phyloP scores from a whole-genome alignment of 306 rosid genomes.

The Dalbergia cultrata region DNA sequence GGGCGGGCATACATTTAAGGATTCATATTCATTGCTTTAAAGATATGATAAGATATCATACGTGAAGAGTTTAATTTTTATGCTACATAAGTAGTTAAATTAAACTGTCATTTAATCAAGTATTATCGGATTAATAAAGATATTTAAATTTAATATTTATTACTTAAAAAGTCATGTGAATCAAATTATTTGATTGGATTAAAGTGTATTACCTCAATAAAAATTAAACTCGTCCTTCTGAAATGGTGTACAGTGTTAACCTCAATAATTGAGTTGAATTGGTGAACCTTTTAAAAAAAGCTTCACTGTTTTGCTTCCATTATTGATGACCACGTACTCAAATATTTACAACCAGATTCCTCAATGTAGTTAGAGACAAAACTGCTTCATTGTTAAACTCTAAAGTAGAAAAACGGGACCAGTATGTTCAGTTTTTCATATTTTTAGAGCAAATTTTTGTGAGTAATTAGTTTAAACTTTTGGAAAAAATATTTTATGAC shows the following conservation, averaged over 20 bases:
- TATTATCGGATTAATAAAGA: too few relatives aligned
- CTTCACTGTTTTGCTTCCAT: slow-evolving; percentile 31
- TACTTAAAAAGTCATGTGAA: too few relatives aligned
- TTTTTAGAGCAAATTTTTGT: not conserved
- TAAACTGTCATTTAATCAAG: too few relatives aligned
- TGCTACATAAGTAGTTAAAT: too few relatives aligned
- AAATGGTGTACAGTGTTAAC: slow-evolving; percentile 28
- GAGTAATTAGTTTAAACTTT: not conserved
- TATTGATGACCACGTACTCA: slow-evolving; percentile 16
- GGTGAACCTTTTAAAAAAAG: not conserved
- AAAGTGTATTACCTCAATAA: too few relatives aligned
- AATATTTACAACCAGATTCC: not conserved
- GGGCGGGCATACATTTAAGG: slow-evolving; percentile 31
- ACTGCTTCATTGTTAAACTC: not conserved
- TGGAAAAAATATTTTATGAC: too few relatives aligned
- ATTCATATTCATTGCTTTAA: slow-evolving; percentile 24
- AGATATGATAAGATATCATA: slow-evolving; percentile 33
- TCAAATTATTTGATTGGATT: too few relatives aligned
- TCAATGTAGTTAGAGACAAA: not conserved
- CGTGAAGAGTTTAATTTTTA: not conserved
- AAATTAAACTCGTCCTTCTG: slow-evolving; percentile 1
- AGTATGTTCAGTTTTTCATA: not conserved
- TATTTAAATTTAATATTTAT: too few relatives aligned
- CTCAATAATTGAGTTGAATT: slow-evolving; percentile 47
- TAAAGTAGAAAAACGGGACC: not conserved